Evolutionary conservation across 768 basidiomycete genomes (phyloP), one percentile per base, ranked within the genome.

Genomic region (Auricularia heimuer): DNA sequence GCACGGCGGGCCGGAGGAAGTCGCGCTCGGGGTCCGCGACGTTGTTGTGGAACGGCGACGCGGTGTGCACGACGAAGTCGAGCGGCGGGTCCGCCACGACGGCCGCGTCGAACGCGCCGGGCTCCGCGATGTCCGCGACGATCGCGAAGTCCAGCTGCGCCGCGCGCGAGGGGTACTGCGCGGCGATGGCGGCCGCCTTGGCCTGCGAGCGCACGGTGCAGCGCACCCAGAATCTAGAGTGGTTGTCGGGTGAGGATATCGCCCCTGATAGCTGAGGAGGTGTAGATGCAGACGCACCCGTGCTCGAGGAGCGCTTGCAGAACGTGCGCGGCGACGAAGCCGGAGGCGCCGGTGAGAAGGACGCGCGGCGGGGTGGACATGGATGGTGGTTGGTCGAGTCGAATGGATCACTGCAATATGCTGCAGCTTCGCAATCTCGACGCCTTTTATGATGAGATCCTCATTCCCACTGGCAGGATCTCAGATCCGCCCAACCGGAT

Each of bases 1-100:
- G 75, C 3, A 92, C 82, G 33, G 91, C 91, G 4, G 92, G 91
- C 18, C 72, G 73, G 67, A 90, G 84, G 45, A 90, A 69, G 66
- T 89, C 86, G 24, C 29, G 34, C 56, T 33, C 56, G 14, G 56
- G 56, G 33, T 72, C 64, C 2, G 68, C 63, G 2, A 66, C 68
- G 16, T 63, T 65, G 60, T 73, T 63, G 54, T 70, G 69, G 64
- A 78, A 70, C 0, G 77, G 77, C 12, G 79, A 75, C 3, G 80
- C 81, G 18, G 76, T 74, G 69, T 83, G 82, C 3, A 78, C 73
- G 34, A 86, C 76, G 0, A 77, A 82, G 56, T 81, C 75, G 12
- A 85, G 79, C 11, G 56, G 1, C 34, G 24, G 56, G 56, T 60
- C 56, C 14, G 56, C 56, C 24, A 60, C 24, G 63, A 85, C 77